These are phyloP conservation scores for Pulveroboletus sp. DNA, from an alignment of 768 basidiomycete species.

Conservation along the genomic window DNA sequence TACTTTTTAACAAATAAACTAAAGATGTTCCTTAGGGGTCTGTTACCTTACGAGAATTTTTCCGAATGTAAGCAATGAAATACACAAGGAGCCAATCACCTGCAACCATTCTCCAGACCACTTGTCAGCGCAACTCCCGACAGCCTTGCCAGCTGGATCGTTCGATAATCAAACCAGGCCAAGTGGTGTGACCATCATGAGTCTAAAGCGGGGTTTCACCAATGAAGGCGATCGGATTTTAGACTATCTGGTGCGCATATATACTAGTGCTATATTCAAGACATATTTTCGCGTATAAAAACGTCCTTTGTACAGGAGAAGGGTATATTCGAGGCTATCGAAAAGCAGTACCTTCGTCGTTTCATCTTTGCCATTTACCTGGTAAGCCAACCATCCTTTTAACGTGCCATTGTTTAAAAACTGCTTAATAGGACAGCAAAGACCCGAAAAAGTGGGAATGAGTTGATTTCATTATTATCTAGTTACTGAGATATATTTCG, in stretches of 20 bases:
- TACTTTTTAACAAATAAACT: neutral
- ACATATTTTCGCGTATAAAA: constrained; percentile 9
- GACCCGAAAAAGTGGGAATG: constrained; percentile 76
- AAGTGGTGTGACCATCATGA: constrained; percentile 71
- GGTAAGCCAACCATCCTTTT: constrained; percentile 38
- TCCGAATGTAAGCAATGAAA: constrained; percentile 46
- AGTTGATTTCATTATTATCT: constrained; percentile 1
- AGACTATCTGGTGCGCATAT: constrained; percentile 66
- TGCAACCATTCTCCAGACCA: constrained; percentile 16
- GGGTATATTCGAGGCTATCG: constrained; percentile 83
- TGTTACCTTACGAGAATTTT: constrained; percentile 81
- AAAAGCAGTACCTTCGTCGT: constrained; percentile 80
- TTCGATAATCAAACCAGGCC: constrained; percentile 38
- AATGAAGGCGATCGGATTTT: constrained; percentile 81
- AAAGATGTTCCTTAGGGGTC: constrained; percentile 46
- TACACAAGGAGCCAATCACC: neutral
- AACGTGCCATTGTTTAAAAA: neutral
- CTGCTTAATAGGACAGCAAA: constrained; percentile 61
- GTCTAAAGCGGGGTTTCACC: constrained; percentile 72
- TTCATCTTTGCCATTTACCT: constrained; percentile 86
- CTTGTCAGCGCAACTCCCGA: constrained; percentile 30
- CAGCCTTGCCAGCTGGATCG: constrained; percentile 31
- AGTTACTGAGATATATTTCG: constrained; percentile 12
- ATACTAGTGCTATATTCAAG: constrained; percentile 6
- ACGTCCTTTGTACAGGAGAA: constrained; percentile 52